Base-by-base conservation (phyloP, 331 rosid species). In the Malus hybrid region DNA sequence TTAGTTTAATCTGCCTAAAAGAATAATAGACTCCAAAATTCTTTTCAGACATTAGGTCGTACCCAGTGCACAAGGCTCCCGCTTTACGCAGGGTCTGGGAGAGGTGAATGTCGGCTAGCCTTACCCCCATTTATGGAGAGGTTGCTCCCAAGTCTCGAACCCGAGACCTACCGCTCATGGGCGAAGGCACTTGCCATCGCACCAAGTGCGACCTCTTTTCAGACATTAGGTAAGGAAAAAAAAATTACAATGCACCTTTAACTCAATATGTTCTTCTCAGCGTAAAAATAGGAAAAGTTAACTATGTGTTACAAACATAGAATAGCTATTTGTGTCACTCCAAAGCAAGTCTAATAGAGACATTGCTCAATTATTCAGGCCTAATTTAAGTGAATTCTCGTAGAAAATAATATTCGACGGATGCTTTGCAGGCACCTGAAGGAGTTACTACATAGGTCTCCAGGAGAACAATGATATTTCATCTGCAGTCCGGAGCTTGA, bases 381-480 rank as follows among this genome's bases (percentile, higher is more conserved):
- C 71, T 74, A 63, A 48, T n/a, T 74, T 29, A 74, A 29, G 48
- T 74, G 33, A 74, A 63, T 28, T 74, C 11, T 34, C 15, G 1
- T 22, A 18, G 52, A 36, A 62, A 74, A 11, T 5, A 46, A 42
- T 44, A 62, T 48, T 63, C 6, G 33, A 39, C 1, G 34, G 77
- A 74, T 74, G 70, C 70, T 63, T 73, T 12, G 34, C 30, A 74
- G 77, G 77, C 77, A 74, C 77, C 77, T 63, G 77, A 63, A 29
- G 48, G 77, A 74, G 50, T 74, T 73, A 73, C 67, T 46, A 74
- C 52, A 63, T 46, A 63, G 50, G 71, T 74, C 77, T 63, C 71
- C 77, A 46, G 77, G 77, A 74, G 71, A 74, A 63, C 77, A 74
- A 63, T 63, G 61, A 46, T 63, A 74, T 74, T 60, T 74, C 77